Evolutionary conservation across 805 yeast species (phyloP), one percentile per base, ranked within the genome.

Genomic region (Candida xyloterini): DNA sequence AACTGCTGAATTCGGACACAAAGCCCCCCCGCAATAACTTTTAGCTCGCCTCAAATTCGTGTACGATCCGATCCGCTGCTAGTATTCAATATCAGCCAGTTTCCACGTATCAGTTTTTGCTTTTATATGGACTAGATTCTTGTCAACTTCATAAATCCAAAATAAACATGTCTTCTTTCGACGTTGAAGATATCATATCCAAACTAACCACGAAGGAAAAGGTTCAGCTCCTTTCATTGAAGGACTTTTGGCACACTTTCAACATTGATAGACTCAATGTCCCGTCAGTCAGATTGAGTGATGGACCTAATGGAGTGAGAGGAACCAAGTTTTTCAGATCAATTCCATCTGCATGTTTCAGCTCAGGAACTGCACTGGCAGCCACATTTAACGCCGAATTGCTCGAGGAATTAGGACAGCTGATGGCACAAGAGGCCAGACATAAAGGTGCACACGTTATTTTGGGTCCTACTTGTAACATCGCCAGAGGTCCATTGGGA

Each of bases 231-330:
- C 33, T 63, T n/a, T 47, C 65, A 7, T 35, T 49, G 27, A 51
- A 40, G 16, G 73, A 70, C 42, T 63, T 66, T 50, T 70, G 74
- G 74, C 73, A 70, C 52, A 66, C 73, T 2, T 32, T 37, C 27
- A 45, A 53, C 10, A 56, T 70, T 22, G 56, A 51, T 23, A 49
- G 73, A 42, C 49, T 68, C 35, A 51, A 51, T 10, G 49, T 70
- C 16, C 73, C 73, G 1, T 52, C 63, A 5, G 33, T 68, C 3
- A 52, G 73, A 38, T 48, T 65, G 14, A 47, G 56, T 21, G 77
- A 72, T 52, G 77, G 76, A 4, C 76, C 76, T 25, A 71, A 72
- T 47, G 77, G 77, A 36, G 56, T 71, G 38, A 57, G 76, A 44
- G 76, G 76, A 6, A 68, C 71, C 30, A 62, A 57, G 15, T 67